phyloP scores from a whole-genome alignment of 1,139 yeast species.

The Hyphopichia wangnamkhiaoensis region DNA sequence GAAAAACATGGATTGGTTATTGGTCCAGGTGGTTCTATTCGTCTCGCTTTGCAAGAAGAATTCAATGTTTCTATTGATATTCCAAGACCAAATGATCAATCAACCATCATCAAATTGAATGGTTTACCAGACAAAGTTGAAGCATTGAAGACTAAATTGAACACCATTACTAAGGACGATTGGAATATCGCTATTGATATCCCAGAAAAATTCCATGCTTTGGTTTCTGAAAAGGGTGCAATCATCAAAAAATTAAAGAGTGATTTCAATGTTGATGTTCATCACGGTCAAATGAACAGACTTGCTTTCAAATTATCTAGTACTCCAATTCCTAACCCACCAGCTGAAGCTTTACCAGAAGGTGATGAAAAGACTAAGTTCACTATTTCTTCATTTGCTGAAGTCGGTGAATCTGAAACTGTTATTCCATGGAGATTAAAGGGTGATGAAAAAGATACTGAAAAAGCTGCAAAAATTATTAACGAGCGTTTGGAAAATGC shows the following conservation, averaged over 20 bases:
- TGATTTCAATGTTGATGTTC: slow-evolving; percentile 61
- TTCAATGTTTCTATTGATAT: slow-evolving; percentile 64
- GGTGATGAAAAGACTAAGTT: slow-evolving; percentile 45
- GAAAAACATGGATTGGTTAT: slow-evolving; percentile 76
- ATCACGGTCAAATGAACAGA: slow-evolving; percentile 56
- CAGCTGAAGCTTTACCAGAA: slow-evolving; percentile 50
- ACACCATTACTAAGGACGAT: slow-evolving; percentile 54
- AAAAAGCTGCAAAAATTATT: slow-evolving; percentile 39
- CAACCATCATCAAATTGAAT: slow-evolving; percentile 45
- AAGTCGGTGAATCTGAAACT: slow-evolving; percentile 29
- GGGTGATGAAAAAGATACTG: slow-evolving; percentile 44
- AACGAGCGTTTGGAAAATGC: slow-evolving; percentile 36
- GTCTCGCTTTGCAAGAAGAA: slow-evolving; percentile 72
- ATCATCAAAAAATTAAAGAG: slow-evolving; percentile 57
- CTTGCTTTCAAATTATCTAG: slow-evolving; percentile 54
- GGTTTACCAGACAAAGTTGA: slow-evolving; percentile 68
- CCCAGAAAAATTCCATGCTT: slow-evolving; percentile 59
- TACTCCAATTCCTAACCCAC: slow-evolving; percentile 45
- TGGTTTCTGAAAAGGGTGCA: slow-evolving; percentile 70
- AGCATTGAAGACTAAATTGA: slow-evolving; percentile 52
- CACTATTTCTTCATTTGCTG: slow-evolving; percentile 38
- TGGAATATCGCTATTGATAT: slow-evolving; percentile 52
- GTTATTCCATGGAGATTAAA: slow-evolving; percentile 66
- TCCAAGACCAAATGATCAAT: slow-evolving; percentile 61
- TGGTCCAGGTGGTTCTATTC: slow-evolving; percentile 80